A percentile compares a stretch with the other conserved stretches of the same genome.
phyloP scores from a whole-genome alignment of 805 yeast genomes.

The Candida verbasci region DNA sequence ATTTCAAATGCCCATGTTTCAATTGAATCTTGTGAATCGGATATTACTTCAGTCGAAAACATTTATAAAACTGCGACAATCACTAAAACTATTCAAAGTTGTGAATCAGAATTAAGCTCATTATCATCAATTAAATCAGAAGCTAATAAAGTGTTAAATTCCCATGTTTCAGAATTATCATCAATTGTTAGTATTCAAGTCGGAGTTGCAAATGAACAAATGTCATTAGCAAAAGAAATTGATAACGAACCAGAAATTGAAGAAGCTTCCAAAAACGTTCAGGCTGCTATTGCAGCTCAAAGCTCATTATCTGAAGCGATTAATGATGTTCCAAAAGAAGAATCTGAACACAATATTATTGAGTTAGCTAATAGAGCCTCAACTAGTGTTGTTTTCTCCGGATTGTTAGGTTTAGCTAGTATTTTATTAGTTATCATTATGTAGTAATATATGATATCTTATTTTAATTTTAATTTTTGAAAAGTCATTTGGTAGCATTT shows the following conservation, averaged over 20 bases:
- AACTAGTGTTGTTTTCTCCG: not conserved
- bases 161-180: not conserved
- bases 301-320: not conserved
- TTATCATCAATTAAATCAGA: constrained; percentile 6
- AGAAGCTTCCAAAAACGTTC: constrained; percentile 4
- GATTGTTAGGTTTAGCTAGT: too few relatives aligned
- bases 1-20: not conserved
- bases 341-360: not conserved
- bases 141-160: constrained; percentile 5
- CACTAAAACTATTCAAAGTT: constrained; percentile 3
- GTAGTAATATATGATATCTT: too few relatives aligned
- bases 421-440: too few relatives aligned
- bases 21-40: constrained; percentile 8
- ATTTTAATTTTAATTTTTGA: too few relatives aligned
- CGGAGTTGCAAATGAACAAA: constrained; percentile 3
- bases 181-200: constrained; percentile 1
- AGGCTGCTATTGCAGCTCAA: constrained; percentile 6
- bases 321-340: not conserved
- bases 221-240: constrained; percentile 2
- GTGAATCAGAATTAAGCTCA: constrained; percentile 2
- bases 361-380: constrained; percentile 3
- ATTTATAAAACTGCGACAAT: constrained; percentile 2
- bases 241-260: not conserved
- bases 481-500: not conserved
- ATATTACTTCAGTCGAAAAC: constrained; percentile 2